phyloP scores from a whole-genome alignment of 1,139 yeast genomes.

The Blastobotrys apis region DNA sequence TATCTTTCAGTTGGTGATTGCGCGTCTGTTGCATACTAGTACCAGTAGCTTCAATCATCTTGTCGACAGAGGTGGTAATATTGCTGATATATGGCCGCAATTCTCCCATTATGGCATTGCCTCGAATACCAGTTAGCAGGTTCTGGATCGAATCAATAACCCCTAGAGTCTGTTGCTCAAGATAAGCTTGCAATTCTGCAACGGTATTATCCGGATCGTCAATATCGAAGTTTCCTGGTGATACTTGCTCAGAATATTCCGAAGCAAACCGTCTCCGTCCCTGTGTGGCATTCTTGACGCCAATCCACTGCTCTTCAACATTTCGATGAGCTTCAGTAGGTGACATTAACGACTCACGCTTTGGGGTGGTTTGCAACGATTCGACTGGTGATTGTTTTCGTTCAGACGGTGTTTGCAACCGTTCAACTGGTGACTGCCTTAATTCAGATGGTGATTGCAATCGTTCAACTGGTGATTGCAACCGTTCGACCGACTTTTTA shows the following conservation, averaged over 20 bases:
- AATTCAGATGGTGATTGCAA: not conserved
- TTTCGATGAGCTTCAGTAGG: constrained; percentile 4
- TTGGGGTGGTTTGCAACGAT: not conserved
- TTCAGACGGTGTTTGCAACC: not conserved
- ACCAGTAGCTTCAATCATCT: constrained; percentile 88
- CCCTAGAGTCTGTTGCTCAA: constrained; percentile 91
- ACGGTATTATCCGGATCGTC: constrained; percentile 82
- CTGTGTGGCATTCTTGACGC: constrained; percentile 4
- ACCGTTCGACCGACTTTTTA: not conserved
- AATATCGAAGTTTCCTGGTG: constrained; percentile 54
- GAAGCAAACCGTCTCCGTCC: constrained; percentile 7
- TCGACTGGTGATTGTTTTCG: not conserved
- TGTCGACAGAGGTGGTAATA: constrained; percentile 70
- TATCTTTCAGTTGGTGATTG: constrained; percentile 70
- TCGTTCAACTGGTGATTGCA: not conserved
- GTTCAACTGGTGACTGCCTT: no score
- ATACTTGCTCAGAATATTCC: constrained; percentile 28
- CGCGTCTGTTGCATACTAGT: constrained; percentile 86
- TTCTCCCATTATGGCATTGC: constrained; percentile 67
- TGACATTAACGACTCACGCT: not conserved
- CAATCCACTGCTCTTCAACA: constrained; percentile 1
- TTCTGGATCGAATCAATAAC: constrained; percentile 89
- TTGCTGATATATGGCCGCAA: constrained; percentile 68
- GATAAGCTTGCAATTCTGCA: constrained; percentile 73
- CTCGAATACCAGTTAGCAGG: constrained; percentile 47